Percentiles rank a stretch among this genome's conserved stretches.
Evolutionary conservation across 768 basidiomycete genomes (phyloP).

Genomic region (Trametes coccinea): DNA sequence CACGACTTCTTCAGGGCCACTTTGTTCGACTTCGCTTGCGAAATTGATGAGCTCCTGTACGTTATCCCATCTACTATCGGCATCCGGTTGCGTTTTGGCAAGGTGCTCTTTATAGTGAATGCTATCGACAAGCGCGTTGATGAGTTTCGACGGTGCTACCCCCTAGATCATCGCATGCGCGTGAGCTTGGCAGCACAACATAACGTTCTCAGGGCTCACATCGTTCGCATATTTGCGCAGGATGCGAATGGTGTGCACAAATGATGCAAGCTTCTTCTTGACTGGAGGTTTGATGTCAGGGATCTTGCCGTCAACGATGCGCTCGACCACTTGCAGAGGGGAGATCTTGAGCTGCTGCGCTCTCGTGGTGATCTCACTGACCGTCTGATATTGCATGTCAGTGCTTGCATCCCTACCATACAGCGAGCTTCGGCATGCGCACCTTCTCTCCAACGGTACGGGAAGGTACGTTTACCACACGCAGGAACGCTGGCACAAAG

Average conservation of each 20-base stretch:
- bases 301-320: constrained; percentile 58
- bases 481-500: constrained; percentile 64
- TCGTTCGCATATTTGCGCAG: constrained; percentile 54
- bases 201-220: constrained; percentile 36
- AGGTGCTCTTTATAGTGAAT: constrained; percentile 70
- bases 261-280: constrained; percentile 60
- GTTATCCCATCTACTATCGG: constrained; percentile 81
- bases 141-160: constrained; percentile 59
- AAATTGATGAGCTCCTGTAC: constrained; percentile 83
- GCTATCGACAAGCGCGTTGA: constrained; percentile 55
- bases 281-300: constrained; percentile 68
- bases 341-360: constrained; percentile 55
- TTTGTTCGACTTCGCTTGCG: constrained; percentile 54
- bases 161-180: constrained; percentile 41
- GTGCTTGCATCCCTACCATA: neutral
- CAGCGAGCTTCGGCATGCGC: neutral
- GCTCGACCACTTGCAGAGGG: constrained; percentile 60
- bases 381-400: constrained; percentile 44
- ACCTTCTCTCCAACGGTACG: constrained; percentile 82
- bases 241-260: constrained; percentile 56
- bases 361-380: constrained; percentile 54
- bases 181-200: neutral
- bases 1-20: constrained; percentile 28
- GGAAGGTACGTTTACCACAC: constrained; percentile 72
- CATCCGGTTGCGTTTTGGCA: constrained; percentile 70